A percentile compares a stretch with the other conserved stretches of the same genome.
These are phyloP conservation scores for Zizania latifolia DNA, from an alignment of 176 grass and related monocot genomes.

Conservation along the genomic window DNA sequence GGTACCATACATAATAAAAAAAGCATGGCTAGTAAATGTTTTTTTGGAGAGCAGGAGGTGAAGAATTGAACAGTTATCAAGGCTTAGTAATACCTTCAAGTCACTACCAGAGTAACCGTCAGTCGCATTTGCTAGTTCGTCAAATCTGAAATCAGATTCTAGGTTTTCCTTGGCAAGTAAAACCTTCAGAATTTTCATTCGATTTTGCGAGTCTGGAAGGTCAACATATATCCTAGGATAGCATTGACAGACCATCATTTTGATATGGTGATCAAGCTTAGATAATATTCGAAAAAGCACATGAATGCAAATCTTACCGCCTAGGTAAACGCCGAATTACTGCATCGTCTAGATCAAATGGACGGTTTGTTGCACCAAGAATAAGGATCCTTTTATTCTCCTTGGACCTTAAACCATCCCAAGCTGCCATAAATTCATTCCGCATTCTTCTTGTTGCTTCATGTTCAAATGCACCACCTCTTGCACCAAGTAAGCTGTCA, in stretches of 20 bases:
- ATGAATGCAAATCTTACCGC: constrained; percentile 36
- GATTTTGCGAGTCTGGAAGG: constrained; percentile 73
- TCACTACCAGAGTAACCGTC: constrained; percentile 97
- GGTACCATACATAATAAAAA: neutral
- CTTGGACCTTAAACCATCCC: constrained; percentile 90
- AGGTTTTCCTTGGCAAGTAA: constrained; percentile 88
- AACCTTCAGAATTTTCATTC: constrained; percentile 80
- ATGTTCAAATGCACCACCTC: constrained; percentile 76
- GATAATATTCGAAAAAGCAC: neutral
- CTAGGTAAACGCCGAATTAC: constrained; percentile 91
- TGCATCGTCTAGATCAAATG: constrained; percentile 93
- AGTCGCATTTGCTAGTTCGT: constrained; percentile 66
- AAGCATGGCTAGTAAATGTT: neutral
- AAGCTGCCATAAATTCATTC: constrained; percentile 99
- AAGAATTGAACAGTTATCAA: neutral
- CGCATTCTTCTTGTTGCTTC: constrained; percentile 88
- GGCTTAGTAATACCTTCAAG: constrained; percentile 58
- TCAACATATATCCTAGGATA: constrained; percentile 80
- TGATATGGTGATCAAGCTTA: neutral
- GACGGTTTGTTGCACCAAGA: constrained; percentile 91
- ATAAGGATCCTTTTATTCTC: constrained; percentile 87
- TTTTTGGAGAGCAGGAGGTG: neutral
- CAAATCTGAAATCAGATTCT: constrained; percentile 55
- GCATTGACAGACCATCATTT: neutral
- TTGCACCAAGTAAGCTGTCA: constrained; percentile 86